Evolutionary conservation across 2,329 filamentous ascomycete species (phyloP).

Genomic region (Pseudopyricularia cyperi): DNA sequence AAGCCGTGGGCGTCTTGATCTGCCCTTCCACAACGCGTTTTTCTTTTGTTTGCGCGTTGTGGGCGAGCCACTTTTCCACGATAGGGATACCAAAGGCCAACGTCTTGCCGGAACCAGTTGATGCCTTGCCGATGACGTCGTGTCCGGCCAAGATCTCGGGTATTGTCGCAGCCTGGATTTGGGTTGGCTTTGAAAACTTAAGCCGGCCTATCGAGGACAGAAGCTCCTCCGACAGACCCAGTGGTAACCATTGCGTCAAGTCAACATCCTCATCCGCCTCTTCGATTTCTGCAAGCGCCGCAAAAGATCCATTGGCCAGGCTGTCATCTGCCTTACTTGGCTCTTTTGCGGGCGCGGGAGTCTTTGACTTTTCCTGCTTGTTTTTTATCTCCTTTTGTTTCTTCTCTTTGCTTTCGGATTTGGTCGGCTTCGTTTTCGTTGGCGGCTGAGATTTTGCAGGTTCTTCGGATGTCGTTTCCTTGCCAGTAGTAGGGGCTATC

Average conservation of each 20-base stretch:
- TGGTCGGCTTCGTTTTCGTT: constrained; percentile 6
- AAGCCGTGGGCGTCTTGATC: constrained; percentile 43
- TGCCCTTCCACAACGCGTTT: constrained; percentile 16
- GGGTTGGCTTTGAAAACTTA: constrained; percentile 67
- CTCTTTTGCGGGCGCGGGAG: constrained; percentile 11
- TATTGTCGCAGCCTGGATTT: constrained; percentile 69
- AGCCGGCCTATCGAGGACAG: constrained; percentile 66
- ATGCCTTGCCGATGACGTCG: constrained; percentile 90
- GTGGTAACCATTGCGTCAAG: constrained; percentile 63
- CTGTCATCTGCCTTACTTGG: constrained; percentile 17
- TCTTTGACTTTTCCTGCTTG: constrained; percentile 8
- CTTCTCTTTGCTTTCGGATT: constrained; percentile 15
- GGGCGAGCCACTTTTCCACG: constrained; percentile 65
- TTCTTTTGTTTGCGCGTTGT: constrained; percentile 16
- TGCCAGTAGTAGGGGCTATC: constrained; percentile 4
- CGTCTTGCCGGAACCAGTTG: constrained; percentile 94
- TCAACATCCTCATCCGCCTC: constrained; percentile 49
- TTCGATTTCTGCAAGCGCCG: constrained; percentile 39
- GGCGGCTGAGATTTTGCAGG: constrained; percentile 4
- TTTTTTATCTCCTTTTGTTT: constrained; percentile 12
- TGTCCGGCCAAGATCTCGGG: constrained; percentile 71
- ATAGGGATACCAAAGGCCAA: constrained; percentile 91
- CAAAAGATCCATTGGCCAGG: constrained; percentile 37
- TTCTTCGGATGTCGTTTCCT: constrained; percentile 3
- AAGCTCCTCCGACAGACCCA: constrained; percentile 60